phyloP scores from a whole-genome alignment of 495 filamentous ascomycete species.

The Tuber umbilicatum region DNA sequence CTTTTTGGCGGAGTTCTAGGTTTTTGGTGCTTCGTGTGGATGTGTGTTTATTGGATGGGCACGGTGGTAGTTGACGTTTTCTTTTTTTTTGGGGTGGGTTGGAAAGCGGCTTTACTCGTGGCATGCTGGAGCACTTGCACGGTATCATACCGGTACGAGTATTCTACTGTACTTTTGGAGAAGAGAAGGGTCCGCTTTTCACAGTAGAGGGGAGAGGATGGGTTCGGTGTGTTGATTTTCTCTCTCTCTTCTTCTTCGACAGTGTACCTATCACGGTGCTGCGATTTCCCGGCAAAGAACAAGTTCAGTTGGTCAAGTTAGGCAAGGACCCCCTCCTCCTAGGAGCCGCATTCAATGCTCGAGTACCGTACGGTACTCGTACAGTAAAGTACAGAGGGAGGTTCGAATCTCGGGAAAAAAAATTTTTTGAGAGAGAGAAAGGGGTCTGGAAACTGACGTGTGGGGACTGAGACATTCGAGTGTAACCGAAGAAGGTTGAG shows the following conservation, averaged over 20 bases:
- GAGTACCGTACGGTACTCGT: neutral
- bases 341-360: neutral
- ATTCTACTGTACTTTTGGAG: no score
- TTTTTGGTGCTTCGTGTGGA: neutral
- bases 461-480: constrained; percentile 1
- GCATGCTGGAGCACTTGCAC: neutral
- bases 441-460: neutral
- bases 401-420: neutral
- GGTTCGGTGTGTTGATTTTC: neutral
- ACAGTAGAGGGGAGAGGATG: neutral
- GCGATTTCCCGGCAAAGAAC: neutral
- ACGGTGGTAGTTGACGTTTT: neutral
- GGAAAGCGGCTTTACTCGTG: neutral
- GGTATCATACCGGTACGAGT: neutral
- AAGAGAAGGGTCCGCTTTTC: neutral
- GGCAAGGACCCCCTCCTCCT: neutral
- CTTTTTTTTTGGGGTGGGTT: neutral
- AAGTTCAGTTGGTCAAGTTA: neutral
- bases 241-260: neutral
- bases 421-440: neutral
- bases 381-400: neutral
- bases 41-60: neutral
- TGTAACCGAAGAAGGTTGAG: neutral
- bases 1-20: neutral
- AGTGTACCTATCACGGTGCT: neutral